Evolutionary conservation across 2,329 filamentous ascomycete genomes (phyloP), one percentile per base, ranked within the genome.

Genomic region (Sclerotiophoma versabilis): DNA sequence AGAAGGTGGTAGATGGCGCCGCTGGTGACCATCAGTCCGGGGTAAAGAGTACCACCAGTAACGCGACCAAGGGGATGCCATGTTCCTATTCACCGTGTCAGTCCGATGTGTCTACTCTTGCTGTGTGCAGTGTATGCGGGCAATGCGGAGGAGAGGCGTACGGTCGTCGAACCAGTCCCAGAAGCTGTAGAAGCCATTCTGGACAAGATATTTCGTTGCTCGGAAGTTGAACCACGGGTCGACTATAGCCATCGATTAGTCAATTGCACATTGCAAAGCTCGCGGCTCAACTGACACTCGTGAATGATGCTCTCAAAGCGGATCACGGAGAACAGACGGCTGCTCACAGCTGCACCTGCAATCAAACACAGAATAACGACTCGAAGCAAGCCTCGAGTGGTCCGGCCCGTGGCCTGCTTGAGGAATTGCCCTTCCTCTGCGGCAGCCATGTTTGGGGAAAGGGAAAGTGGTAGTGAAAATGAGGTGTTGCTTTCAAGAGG

Each of bases 101-200:
- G 59, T 66, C 49, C 57, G 58, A 49, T 58, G 44, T n/a, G 22
- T 30, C 39, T 29, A 14, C 38, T 15, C 11, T 44, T 15, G 20
- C 29, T 15, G 32, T 34, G 25, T 33, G 27, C 25, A 20, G 51
- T 19, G 30, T 22, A 23, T 44, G 25, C 26, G 54, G 27, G 44
- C 41, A 22, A 32, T 54, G 58, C 37, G 42, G 57, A 44, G 39
- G 59, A 60, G 59, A 49, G 48, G 75, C 85, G 61, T 82, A 88
- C 95, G 88, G 82, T 99, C 95, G 79, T 99, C 95, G 74, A 99
- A 99, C 95, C 95, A 99, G 77, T 99, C 93, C 95, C 95, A 99
- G 76, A 99, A 99, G 77, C 90, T 92, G 78, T 96, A 96, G 81
- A 99, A 98, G 69, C 95, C 95, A 87, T 99, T 87, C 73, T 93